Percentiles rank a stretch among this genome's conserved stretches.
Conservation (phyloP, 805 yeast species). For the Soucietia sequanensis region DNA sequence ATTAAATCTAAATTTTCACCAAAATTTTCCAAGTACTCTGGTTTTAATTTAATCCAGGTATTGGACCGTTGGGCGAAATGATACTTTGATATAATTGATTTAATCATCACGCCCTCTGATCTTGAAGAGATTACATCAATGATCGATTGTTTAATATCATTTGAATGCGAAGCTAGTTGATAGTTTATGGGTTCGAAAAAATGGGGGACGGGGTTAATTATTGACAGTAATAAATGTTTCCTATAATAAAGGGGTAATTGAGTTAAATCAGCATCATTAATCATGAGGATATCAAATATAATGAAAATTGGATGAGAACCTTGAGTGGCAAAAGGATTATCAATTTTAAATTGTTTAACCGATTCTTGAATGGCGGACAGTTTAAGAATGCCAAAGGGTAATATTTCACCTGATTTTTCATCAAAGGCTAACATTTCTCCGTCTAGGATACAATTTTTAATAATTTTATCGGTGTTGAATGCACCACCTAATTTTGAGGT, state of each 20-base stretch:
- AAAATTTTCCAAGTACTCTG: slow-evolving; percentile 81
- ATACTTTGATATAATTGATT: slow-evolving; percentile 60
- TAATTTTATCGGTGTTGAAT: slow-evolving; percentile 20
- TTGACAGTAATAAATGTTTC: slow-evolving; percentile 46
- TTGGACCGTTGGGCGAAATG: slow-evolving; percentile 57
- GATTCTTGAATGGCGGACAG: slow-evolving; percentile 61
- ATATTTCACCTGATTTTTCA: slow-evolving; percentile 46
- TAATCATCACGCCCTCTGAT: slow-evolving; percentile 82
- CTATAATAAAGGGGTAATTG: slow-evolving; percentile 54
- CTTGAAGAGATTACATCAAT: slow-evolving; percentile 56
- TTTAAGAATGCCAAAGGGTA: slow-evolving; percentile 82
- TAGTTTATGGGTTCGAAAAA: slow-evolving; percentile 50
- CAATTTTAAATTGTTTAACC: slow-evolving; percentile 37
- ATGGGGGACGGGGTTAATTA: slow-evolving; percentile 45
- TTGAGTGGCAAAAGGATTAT: slow-evolving; percentile 31
- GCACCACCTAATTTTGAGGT: slow-evolving; percentile 48
- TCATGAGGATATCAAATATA: slow-evolving; percentile 69
- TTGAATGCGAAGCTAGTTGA: slow-evolving; percentile 40
- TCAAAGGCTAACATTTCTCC: slow-evolving; percentile 96
- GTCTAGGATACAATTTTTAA: slow-evolving; percentile 56
- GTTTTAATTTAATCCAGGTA: slow-evolving; percentile 88
- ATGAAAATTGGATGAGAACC: slow-evolving; percentile 53
- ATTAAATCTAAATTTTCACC: slow-evolving; percentile 84
- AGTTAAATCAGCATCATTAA: slow-evolving; percentile 67
- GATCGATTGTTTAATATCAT: slow-evolving; percentile 57